Evolutionary conservation across 495 filamentous ascomycete genomes (phyloP), one percentile per base, ranked within the genome.

Genomic region (Haplographium delicatum): DNA sequence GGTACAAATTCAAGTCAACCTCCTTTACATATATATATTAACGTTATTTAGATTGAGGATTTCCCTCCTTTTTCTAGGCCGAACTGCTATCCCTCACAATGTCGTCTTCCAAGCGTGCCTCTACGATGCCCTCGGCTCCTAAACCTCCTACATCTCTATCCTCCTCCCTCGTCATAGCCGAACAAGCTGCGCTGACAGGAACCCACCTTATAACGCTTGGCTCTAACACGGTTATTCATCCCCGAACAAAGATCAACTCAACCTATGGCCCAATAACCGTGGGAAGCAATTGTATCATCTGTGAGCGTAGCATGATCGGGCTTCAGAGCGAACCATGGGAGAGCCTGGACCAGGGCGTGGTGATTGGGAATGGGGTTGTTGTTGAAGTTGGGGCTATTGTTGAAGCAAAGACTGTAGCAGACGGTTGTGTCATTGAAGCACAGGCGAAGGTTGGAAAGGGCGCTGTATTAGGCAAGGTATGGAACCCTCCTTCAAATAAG

Each of bases 161-260:
- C 50, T 73, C 84, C 2, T 77, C 74, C 20, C 73, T 86, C 50
- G 80, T 81, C 37, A 83, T 96, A 62, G 77, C 88, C 60, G 86
- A 91, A 55, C 79, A 80, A n/a, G 85, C 83, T 5, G 59, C 81
- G 7, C 71, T 95, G 50, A 80, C 79, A 5, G 90, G 90, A 20
- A 81, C 75, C 3, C 72, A 89, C 66, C 74, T 75, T 13, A 85
- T 96, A 49, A 79, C 73, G 34, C 79, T 95, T 57, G 80, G 79
- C 51, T 68, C 78, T 27, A 79, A 86, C 61, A 82, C 79, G 13
- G 78, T 95, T n/a, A 70, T 96, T 48, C 90, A 96, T 67, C 90
- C 90, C 1, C 85, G 88, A 49, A 76, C 81, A 0, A 75, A 77
- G 42, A 71, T 96, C 57, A 81, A 84, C 58, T 81, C 85, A 1